Percentiles rank a stretch among this genome's conserved stretches.
Evolutionary conservation across 2,329 filamentous ascomycete genomes (phyloP).

Genomic region (Verticillium dahliae): DNA sequence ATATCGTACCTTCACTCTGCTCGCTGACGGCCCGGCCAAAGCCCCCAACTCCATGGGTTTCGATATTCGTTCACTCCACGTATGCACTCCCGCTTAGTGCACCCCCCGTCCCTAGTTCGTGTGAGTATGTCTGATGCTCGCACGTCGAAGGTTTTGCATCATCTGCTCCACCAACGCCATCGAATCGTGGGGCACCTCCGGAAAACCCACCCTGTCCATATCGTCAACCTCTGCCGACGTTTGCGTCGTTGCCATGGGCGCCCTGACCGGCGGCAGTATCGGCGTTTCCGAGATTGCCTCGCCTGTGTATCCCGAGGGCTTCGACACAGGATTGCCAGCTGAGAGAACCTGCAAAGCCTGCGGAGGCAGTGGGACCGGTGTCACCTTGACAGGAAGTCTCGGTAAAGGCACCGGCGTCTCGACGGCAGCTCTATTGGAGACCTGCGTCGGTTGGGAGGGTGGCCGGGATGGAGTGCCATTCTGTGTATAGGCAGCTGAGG

Average conservation of each 20-base stretch:
- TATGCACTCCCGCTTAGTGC: background rate
- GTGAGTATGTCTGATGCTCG: slow-evolving; percentile 13
- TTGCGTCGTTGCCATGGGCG: background rate
- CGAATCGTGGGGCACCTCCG: slow-evolving; percentile 36
- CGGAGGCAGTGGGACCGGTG: background rate
- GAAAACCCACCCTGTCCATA: slow-evolving; percentile 22
- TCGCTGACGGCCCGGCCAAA: background rate
- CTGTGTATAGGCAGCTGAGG: background rate
- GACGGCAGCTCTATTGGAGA: background rate
- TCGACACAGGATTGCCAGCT: background rate
- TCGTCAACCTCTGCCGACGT: background rate
- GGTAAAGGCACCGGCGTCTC: slow-evolving; percentile 1
- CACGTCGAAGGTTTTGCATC: slow-evolving; percentile 42
- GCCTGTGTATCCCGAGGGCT: background rate
- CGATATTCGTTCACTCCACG: background rate
- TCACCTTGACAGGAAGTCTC: background rate
- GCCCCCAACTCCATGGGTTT: background rate
- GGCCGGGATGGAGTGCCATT: background rate
- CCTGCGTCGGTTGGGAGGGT: background rate
- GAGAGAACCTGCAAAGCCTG: background rate
- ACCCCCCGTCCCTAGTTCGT: background rate
- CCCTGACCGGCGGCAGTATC: background rate
- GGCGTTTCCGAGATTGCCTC: background rate
- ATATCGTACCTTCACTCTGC: background rate
- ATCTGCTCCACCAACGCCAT: slow-evolving; percentile 45